Conservation (phyloP, 192 early-diverging fungal genomes). For the Backusella australiensis region DNA sequence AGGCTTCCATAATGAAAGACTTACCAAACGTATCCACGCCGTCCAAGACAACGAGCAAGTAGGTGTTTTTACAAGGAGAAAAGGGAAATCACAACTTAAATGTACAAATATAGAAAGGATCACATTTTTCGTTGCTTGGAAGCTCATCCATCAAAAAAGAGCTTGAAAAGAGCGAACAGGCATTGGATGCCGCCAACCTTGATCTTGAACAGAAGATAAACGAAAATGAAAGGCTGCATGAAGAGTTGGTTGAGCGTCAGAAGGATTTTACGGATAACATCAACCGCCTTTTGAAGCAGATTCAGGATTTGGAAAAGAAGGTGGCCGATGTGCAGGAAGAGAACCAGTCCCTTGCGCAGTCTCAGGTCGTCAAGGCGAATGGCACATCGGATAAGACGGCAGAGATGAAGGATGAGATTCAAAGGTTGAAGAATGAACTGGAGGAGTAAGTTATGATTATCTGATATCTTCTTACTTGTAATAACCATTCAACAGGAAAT, state of each 20-base stretch:
- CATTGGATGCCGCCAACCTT: slow-evolving; percentile 44
- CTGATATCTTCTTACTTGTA: background rate
- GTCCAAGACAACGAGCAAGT: slow-evolving; percentile 46
- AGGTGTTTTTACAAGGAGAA: background rate
- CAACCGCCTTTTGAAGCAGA: slow-evolving; percentile 44
- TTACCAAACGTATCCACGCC: slow-evolving; percentile 57
- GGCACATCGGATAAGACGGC: background rate
- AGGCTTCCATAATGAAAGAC: slow-evolving; percentile 56
- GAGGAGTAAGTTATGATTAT: slow-evolving; percentile 19
- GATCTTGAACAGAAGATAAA: slow-evolving; percentile 55
- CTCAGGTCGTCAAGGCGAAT: background rate
- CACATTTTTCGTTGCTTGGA: slow-evolving; percentile 37
- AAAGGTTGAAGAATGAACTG: slow-evolving; percentile 16
- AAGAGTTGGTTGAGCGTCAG: slow-evolving; percentile 52
- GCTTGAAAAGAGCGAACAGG: slow-evolving; percentile 48
- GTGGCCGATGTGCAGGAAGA: slow-evolving; percentile 42
- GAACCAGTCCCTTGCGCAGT: background rate
- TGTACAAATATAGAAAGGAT: slow-evolving; percentile 32
- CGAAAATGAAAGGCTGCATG: slow-evolving; percentile 56
- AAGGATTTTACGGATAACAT: slow-evolving; percentile 48
- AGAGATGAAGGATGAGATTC: slow-evolving; percentile 15
- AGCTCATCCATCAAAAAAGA: slow-evolving; percentile 51
- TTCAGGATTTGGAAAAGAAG: slow-evolving; percentile 47
- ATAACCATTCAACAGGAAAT: slow-evolving; percentile 25
- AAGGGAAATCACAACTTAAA: background rate